Conservation (phyloP, 352 stramenopile species). For the Pythium scleroteichum region DNA sequence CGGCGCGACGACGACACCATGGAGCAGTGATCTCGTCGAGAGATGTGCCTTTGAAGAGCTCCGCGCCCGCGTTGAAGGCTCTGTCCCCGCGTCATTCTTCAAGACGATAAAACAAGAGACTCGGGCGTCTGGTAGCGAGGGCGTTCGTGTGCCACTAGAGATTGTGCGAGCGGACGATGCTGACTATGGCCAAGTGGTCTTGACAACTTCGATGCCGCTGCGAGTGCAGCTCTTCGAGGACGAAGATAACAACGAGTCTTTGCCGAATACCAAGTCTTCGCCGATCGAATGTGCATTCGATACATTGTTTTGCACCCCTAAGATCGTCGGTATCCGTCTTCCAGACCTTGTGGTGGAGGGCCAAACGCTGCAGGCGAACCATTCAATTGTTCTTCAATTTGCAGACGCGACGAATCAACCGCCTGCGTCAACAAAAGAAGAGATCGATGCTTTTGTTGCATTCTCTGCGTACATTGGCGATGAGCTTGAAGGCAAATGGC, state of each 20-base stretch:
- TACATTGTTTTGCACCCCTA: constrained; percentile 47
- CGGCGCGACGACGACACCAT: neutral
- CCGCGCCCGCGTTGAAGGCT: constrained; percentile 9
- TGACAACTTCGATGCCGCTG: no score
- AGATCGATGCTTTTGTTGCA: constrained; percentile 45
- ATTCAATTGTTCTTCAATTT: constrained; percentile 61
- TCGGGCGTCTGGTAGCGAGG: neutral
- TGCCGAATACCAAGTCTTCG: neutral
- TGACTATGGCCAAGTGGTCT: no score
- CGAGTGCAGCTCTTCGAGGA: neutral
- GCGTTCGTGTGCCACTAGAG: constrained; percentile 4
- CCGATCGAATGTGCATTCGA: constrained; percentile 53
- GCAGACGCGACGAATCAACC: constrained; percentile 53
- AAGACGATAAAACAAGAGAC: neutral
- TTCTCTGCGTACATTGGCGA: constrained; percentile 68
- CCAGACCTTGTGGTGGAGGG: constrained; percentile 34
- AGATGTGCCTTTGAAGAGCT: constrained; percentile 24
- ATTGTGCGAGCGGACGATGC: constrained; percentile 12
- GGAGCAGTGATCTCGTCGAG: constrained; percentile 5
- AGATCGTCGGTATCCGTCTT: constrained; percentile 52
- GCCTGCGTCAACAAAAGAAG: constrained; percentile 24
- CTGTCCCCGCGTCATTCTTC: neutral
- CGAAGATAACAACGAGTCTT: neutral
- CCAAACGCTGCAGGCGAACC: constrained; percentile 35
- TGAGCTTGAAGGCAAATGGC: constrained; percentile 40